A percentile compares a stretch with the other conserved stretches of the same genome.
These are phyloP conservation scores for Xerocomus amazonicus DNA, from an alignment of 1,284 basidiomycete genomes.

Conservation along the genomic window DNA sequence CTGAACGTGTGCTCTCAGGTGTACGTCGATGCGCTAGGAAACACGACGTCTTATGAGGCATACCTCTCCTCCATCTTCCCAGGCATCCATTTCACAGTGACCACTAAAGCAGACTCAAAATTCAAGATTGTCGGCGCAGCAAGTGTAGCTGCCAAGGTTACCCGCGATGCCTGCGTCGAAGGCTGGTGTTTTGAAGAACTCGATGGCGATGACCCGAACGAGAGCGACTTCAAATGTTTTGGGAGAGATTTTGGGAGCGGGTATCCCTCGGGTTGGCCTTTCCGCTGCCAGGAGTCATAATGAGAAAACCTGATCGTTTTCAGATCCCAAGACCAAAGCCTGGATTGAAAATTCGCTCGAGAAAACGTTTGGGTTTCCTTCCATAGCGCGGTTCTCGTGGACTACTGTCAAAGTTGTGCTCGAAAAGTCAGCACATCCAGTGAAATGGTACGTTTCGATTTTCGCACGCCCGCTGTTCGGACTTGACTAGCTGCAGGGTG, in stretches of 20 bases:
- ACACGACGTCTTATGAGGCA: constrained; percentile 79
- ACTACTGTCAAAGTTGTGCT: constrained; percentile 86
- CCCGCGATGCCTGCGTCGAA: constrained; percentile 87
- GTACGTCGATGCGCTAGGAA: constrained; percentile 94
- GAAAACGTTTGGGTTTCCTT: constrained; percentile 91
- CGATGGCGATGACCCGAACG: constrained; percentile 14
- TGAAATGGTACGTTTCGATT: constrained; percentile 65
- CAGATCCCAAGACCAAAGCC: constrained; percentile 89
- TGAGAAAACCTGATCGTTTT: constrained; percentile 7
- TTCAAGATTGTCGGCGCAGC: constrained; percentile 98
- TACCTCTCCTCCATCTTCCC: constrained; percentile 80
- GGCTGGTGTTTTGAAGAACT: constrained; percentile 77
- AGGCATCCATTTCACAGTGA: constrained; percentile 83
- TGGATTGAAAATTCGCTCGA: constrained; percentile 81
- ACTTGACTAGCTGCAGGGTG: constrained; percentile 46
- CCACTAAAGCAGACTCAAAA: constrained; percentile 90
- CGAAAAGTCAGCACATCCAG: constrained; percentile 74
- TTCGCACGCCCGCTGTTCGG: not conserved
- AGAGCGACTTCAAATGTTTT: constrained; percentile 32
- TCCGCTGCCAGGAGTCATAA: not conserved
- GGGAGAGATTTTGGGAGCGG: constrained; percentile 73
- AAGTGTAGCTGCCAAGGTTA: constrained; percentile 95
- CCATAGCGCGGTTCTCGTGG: constrained; percentile 93
- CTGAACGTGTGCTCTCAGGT: constrained; percentile 48
- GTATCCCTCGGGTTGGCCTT: constrained; percentile 74